These are phyloP conservation scores for Delphinella strobiligena DNA, from an alignment of 2,329 filamentous ascomycete species.

Conservation along the genomic window DNA sequence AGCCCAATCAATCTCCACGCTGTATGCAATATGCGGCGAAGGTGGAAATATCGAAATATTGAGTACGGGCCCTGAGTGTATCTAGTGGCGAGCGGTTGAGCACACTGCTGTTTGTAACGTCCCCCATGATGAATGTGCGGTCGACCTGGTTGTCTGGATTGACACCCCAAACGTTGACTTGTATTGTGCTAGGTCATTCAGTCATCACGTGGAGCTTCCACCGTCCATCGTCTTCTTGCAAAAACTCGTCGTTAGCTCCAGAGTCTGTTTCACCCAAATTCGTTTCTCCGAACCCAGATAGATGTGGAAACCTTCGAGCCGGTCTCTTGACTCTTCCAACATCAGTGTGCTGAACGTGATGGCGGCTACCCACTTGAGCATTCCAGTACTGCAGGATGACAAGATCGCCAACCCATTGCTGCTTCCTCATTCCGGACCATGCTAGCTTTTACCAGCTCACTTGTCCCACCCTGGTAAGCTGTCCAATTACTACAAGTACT, in stretches of 20 bases:
- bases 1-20: slow-evolving; percentile 46
- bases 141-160: slow-evolving; percentile 52
- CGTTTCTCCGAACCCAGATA: slow-evolving; percentile 50
- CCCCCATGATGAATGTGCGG: slow-evolving; percentile 46
- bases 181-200: slow-evolving; percentile 51
- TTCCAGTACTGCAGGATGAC: slow-evolving; percentile 54
- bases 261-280: slow-evolving; percentile 54
- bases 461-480: slow-evolving; percentile 41
- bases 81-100: slow-evolving; percentile 51
- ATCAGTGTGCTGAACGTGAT: slow-evolving; percentile 50
- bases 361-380: slow-evolving; percentile 44
- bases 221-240: slow-evolving; percentile 32
- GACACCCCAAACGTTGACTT: slow-evolving; percentile 56
- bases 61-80: slow-evolving; percentile 40
- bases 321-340: slow-evolving; percentile 25
- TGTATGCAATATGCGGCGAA: slow-evolving; percentile 43
- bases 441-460: slow-evolving; percentile 33
- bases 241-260: slow-evolving; percentile 43
- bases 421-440: slow-evolving; percentile 46
- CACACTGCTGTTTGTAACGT: slow-evolving; percentile 48
- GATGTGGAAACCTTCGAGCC: slow-evolving; percentile 46
- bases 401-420: slow-evolving; percentile 50
- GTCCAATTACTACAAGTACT: slow-evolving; percentile 48
- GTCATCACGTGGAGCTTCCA: slow-evolving; percentile 51
- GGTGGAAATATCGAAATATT: slow-evolving; percentile 47